A percentile compares a stretch with the other conserved stretches of the same genome.
Conservation (phyloP, 1,139 yeast species). For the Geotrichum siamense region DNA sequence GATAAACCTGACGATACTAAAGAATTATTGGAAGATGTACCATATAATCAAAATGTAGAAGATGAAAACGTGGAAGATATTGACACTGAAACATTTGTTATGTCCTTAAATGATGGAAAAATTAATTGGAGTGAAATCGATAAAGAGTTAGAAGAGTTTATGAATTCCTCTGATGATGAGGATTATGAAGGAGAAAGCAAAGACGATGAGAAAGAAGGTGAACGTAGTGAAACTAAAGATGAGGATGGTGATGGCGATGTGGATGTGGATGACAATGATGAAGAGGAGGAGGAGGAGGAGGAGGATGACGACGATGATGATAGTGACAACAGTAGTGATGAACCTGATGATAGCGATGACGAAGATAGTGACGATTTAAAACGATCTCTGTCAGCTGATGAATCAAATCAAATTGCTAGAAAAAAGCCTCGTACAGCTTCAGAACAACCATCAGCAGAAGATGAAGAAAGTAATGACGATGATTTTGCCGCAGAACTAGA, state of each 20-base stretch:
- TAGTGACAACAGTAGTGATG: constrained; percentile 26
- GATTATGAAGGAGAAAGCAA: constrained; percentile 14
- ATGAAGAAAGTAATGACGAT: constrained; percentile 34
- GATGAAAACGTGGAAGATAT: constrained; percentile 32
- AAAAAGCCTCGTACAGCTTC: constrained; percentile 19
- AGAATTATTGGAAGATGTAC: too few relatives aligned
- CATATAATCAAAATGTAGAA: not conserved
- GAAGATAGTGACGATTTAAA: not conserved
- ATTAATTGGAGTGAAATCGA: constrained; percentile 37
- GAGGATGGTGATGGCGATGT: constrained; percentile 7
- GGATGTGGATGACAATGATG: constrained; percentile 11
- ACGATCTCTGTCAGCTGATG: constrained; percentile 13
- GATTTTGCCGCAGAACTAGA: constrained; percentile 39
- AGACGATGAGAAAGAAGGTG: not conserved
- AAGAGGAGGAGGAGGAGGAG: constrained; percentile 2
- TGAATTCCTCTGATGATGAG: constrained; percentile 32
- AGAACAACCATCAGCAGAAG: constrained; percentile 21
- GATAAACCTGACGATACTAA: constrained; percentile 44
- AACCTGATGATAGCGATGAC: constrained; percentile 7
- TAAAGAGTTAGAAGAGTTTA: constrained; percentile 35
- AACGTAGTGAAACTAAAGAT: not conserved
- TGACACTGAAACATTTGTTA: constrained; percentile 30
- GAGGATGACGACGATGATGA: constrained; percentile 5
- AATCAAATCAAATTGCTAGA: constrained; percentile 22
- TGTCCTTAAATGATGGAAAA: constrained; percentile 31